Percentiles rank a stretch among this genome's conserved stretches.
Evolutionary conservation across 108 stramenopile species (phyloP).

Genomic region (Cyclotella cryptica): DNA sequence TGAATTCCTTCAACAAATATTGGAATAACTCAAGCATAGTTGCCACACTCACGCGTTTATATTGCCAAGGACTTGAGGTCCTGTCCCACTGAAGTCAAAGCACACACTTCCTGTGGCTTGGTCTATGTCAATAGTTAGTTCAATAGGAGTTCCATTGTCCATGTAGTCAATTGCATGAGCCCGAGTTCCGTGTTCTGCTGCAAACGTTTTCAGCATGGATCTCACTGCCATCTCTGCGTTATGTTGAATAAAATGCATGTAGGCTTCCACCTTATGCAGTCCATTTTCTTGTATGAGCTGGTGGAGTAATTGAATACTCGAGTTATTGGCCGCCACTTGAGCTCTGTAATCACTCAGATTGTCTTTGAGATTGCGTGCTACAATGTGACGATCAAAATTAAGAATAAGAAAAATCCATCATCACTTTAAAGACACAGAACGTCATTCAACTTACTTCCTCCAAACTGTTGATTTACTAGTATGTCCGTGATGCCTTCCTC

Average conservation of each 20-base stretch:
- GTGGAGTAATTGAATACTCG: conserved; percentile 88
- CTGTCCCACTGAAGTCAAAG: conserved; percentile 99
- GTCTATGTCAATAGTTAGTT: conserved; percentile 90
- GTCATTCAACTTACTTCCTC: conserved; percentile 57
- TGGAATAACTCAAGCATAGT: too few relatives aligned
- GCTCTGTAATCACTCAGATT: conserved; percentile 95
- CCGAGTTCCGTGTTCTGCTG: conserved; percentile 61
- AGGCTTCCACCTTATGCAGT: conserved; percentile 87
- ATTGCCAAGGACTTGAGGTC: conserved; percentile 95
- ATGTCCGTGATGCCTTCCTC: conserved; percentile 95
- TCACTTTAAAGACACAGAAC: background rate
- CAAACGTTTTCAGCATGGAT: conserved; percentile 90
- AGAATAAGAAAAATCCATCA: background rate
- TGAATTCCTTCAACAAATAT: too few relatives aligned
- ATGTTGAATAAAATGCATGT: conserved; percentile 97
- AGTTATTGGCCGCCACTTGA: conserved; percentile 98
- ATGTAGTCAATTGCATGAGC: conserved; percentile 91
- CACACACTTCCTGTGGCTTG: conserved; percentile 73
- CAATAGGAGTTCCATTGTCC: conserved; percentile 98
- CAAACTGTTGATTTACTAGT: conserved; percentile 82
- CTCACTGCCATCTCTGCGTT: conserved; percentile 96
- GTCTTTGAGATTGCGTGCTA: conserved; percentile 92
- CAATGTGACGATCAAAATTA: background rate
- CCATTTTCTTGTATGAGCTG: conserved; percentile 91
- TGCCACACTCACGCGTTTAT: conserved; percentile 73